These are phyloP conservation scores for Pyrenochaeta sp. DNA, from an alignment of 2,329 filamentous ascomycete genomes.

Conservation along the genomic window DNA sequence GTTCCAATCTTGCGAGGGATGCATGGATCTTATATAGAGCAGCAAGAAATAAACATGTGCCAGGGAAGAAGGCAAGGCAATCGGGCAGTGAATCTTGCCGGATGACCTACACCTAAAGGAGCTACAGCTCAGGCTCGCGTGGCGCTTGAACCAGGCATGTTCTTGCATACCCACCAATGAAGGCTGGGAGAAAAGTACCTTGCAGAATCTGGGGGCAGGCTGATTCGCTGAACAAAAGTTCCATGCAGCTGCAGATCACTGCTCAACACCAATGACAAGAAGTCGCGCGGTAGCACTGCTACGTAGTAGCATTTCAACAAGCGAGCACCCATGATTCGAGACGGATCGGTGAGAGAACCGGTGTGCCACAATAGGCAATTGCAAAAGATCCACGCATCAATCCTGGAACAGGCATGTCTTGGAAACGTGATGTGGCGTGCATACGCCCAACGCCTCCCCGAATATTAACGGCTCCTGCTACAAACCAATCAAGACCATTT, in stretches of 20 bases:
- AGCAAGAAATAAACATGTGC: no score
- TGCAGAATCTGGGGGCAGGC: not conserved
- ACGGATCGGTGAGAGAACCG: not conserved
- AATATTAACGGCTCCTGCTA: not conserved
- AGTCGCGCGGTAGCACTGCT: no score
- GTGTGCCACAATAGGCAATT: not conserved
- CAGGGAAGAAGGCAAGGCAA: not conserved
- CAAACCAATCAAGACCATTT: not conserved
- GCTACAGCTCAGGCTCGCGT: no score
- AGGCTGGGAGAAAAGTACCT: not conserved
- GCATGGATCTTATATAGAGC: no score
- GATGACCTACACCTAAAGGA: not conserved
- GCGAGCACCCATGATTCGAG: no score
- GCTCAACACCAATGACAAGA: no score
- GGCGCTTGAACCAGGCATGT: no score
- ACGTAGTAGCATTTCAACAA: no score
- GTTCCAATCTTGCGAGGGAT: no score
- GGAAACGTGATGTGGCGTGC: not conserved
- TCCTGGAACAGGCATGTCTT: not conserved
- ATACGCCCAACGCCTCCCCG: not conserved
- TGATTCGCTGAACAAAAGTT: not conserved
- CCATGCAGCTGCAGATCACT: not conserved
- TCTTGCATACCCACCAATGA: not conserved
- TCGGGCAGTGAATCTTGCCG: not conserved
- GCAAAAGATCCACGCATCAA: not conserved